Evolutionary conservation across 2,329 filamentous ascomycete genomes (phyloP).

Genomic region (Ceratocystis lukuohia): DNA sequence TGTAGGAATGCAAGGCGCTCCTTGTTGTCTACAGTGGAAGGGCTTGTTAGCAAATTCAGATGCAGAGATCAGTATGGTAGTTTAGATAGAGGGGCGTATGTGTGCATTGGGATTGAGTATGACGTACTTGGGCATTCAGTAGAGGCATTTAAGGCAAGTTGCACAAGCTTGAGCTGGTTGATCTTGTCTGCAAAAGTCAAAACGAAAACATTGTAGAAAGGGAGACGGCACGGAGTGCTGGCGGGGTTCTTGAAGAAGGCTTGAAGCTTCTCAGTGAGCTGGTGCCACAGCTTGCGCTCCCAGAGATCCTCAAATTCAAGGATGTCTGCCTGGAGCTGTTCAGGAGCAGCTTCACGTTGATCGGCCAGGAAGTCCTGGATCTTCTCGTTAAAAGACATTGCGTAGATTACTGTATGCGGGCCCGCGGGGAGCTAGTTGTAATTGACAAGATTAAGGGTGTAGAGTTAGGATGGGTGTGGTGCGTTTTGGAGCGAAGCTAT

Average conservation of each 20-base stretch:
- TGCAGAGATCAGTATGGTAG: background rate
- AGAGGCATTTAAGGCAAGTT: slow-evolving; percentile 74
- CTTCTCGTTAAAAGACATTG: slow-evolving; percentile 44
- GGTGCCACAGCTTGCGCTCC: slow-evolving; percentile 99
- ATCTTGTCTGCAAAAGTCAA: slow-evolving; percentile 96
- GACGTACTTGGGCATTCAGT: slow-evolving; percentile 62
- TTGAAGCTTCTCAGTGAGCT: slow-evolving; percentile 80
- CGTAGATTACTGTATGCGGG: background rate
- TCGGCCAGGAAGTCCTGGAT: slow-evolving; percentile 87
- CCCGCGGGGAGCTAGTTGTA: background rate
- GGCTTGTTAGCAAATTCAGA: background rate
- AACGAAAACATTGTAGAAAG: slow-evolving; percentile 89
- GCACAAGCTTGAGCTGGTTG: slow-evolving; percentile 95
- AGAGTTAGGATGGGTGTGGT: background rate
- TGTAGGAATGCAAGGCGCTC: slow-evolving; percentile 78
- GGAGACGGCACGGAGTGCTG: slow-evolving; percentile 72
- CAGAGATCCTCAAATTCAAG: slow-evolving; percentile 90
- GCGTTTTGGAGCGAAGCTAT: background rate
- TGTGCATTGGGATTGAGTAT: background rate
- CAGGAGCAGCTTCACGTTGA: slow-evolving; percentile 75
- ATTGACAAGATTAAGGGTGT: background rate
- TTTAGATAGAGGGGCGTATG: background rate
- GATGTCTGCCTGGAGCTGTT: slow-evolving; percentile 76
- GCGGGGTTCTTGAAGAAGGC: slow-evolving; percentile 74
- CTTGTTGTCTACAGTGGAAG: slow-evolving; percentile 54